Conservation (phyloP, 108 stramenopile species). For the Skeletonema tropicum region DNA sequence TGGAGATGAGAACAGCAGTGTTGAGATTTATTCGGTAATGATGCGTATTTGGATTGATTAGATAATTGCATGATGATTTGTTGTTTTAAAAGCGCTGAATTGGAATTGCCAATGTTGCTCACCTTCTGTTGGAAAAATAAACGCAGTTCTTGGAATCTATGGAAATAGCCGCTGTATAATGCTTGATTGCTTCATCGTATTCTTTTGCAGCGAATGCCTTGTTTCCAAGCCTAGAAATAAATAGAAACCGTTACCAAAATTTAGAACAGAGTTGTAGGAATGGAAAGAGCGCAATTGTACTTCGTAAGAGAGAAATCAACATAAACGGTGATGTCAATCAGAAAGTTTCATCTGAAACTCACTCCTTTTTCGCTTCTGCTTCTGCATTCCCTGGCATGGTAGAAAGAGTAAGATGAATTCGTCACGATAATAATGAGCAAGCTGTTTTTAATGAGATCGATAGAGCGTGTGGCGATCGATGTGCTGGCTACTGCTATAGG, state of each 20-base stretch:
- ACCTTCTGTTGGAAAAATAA: constrained; percentile 92
- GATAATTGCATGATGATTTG: neutral
- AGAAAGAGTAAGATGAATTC: neutral
- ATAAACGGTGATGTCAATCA: neutral
- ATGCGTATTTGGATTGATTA: neutral
- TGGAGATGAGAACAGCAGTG: neutral
- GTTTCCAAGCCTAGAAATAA: constrained; percentile 82
- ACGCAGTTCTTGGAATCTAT: constrained; percentile 88
- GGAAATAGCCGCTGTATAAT: constrained; percentile 90
- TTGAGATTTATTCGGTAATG: neutral
- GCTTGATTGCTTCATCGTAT: constrained; percentile 82
- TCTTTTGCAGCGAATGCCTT: constrained; percentile 80
- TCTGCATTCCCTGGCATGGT: constrained; percentile 44
- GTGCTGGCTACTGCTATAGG: no score
- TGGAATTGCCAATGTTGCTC: constrained; percentile 11
- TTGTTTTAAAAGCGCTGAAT: neutral
- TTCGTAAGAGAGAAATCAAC: neutral
- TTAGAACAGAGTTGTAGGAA: neutral
- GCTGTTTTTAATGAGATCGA: neutral
- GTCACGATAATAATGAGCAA: neutral
- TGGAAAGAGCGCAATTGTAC: neutral
- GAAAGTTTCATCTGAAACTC: constrained; percentile 23
- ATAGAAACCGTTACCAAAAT: neutral
- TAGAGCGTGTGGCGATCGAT: no score
- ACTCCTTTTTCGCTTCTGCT: constrained; percentile 54